Conservation (phyloP, 2,329 filamentous ascomycete species). For the Diaporthe velutina region DNA sequence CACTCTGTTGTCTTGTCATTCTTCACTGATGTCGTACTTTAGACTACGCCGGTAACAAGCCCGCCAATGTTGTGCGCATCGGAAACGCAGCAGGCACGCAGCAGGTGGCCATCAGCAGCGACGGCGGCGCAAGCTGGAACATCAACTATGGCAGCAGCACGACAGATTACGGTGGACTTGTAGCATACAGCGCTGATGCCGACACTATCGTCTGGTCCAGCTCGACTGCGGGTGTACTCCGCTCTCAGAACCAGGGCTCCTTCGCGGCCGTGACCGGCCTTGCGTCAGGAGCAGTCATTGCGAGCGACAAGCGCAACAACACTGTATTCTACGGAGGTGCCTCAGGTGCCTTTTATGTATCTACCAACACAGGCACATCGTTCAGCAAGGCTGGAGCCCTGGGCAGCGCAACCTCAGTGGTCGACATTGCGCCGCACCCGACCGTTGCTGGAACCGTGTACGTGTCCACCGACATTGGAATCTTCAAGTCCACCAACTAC, state of each 20-base stretch:
- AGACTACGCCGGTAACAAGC: constrained; percentile 62
- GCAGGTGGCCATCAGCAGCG: constrained; percentile 61
- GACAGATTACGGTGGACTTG: constrained; percentile 56
- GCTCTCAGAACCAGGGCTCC: constrained; percentile 54
- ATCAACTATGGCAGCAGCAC: constrained; percentile 61
- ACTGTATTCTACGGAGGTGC: constrained; percentile 66
- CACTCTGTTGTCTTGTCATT: fast-evolving
- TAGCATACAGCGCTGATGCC: constrained; percentile 65
- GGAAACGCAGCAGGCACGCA: constrained; percentile 58
- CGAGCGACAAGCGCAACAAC: constrained; percentile 66
- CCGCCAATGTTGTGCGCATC: constrained; percentile 61
- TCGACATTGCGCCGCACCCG: constrained; percentile 69
- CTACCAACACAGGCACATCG: constrained; percentile 59
- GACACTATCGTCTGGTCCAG: constrained; percentile 64
- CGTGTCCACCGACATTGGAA: constrained; percentile 66
- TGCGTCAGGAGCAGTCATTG: constrained; percentile 61
- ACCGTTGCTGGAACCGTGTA: constrained; percentile 71
- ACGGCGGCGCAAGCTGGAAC: constrained; percentile 65
- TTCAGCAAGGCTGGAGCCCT: constrained; percentile 57
- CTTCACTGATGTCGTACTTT: not conserved
- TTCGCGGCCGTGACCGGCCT: constrained; percentile 61
- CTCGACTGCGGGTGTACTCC: constrained; percentile 54
- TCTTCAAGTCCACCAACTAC: constrained; percentile 67
- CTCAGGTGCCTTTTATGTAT: constrained; percentile 63
- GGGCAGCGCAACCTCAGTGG: constrained; percentile 59